Percentiles rank a stretch among this genome's conserved stretches.
Evolutionary conservation across 495 filamentous ascomycete genomes (phyloP).

Genomic region (Staphylotrichum tortipilum): DNA sequence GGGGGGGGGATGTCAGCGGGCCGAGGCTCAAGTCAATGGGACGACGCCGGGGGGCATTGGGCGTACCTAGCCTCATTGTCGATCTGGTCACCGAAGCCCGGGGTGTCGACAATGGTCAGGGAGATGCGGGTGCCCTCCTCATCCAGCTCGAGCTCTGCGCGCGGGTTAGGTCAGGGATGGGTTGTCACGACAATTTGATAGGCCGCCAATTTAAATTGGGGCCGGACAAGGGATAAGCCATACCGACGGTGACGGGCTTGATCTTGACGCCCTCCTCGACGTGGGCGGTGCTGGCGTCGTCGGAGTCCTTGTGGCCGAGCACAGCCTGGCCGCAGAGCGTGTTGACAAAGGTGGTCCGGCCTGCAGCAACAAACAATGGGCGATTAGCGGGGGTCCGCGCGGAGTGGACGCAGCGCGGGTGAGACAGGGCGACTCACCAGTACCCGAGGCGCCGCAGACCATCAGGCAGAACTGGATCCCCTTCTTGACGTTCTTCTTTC

Average conservation of each 20-base stretch:
- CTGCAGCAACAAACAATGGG: conserved; percentile 37
- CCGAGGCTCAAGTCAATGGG: conserved; percentile 79
- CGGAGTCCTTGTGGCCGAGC: conserved; percentile 76
- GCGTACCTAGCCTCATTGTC: conserved; percentile 92
- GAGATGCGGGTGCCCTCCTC: conserved; percentile 98
- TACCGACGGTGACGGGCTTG: conserved; percentile 96
- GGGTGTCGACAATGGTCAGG: conserved; percentile 95
- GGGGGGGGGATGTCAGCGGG: neutral
- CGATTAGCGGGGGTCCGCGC: conserved; percentile 16
- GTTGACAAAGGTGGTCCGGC: conserved; percentile 98
- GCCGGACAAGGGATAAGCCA: too few relatives aligned
- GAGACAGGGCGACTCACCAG: conserved; percentile 56
- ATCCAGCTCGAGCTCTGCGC: conserved; percentile 82
- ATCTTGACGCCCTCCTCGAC: conserved; percentile 94
- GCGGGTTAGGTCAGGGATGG: conserved; percentile 14
- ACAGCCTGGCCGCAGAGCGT: conserved; percentile 95
- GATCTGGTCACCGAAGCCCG: conserved; percentile 96
- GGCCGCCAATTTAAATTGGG: too few relatives aligned
- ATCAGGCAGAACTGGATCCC: conserved; percentile 99
- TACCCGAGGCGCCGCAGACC: conserved; percentile 98
- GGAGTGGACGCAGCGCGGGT: neutral
- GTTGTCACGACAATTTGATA: too few relatives aligned
- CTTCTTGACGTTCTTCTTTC: conserved; percentile 99
- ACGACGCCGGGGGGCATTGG: neutral
- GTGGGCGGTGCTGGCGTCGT: conserved; percentile 81